Conservation (phyloP, 345 rosid species). For the Acer negundo region DNA sequence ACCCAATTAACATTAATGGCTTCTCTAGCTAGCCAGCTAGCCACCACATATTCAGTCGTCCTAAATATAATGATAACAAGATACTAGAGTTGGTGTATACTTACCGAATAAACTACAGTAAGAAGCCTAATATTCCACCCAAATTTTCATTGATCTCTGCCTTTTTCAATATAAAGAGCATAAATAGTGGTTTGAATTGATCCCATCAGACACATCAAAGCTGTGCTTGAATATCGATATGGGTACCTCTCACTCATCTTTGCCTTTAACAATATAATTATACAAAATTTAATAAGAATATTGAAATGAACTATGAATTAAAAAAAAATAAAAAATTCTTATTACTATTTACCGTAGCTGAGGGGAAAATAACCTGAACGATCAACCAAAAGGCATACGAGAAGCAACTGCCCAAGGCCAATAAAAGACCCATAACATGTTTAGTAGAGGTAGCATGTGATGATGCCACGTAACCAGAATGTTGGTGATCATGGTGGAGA, state of each 20-base stretch:
- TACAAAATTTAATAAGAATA: background rate
- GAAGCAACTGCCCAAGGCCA: slow-evolving; percentile 34
- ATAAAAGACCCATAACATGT: slow-evolving; percentile 28
- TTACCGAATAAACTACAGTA: slow-evolving; percentile 44
- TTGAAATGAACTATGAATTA: background rate
- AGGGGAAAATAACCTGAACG: slow-evolving; percentile 34
- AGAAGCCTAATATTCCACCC: slow-evolving; percentile 57
- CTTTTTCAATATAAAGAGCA: slow-evolving; percentile 47
- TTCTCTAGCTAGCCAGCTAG: no score
- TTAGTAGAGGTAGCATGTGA: slow-evolving; percentile 2
- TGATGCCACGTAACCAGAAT: background rate
- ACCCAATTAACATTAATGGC: no score
- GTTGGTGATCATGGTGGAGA: slow-evolving; percentile 19
- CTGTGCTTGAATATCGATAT: slow-evolving; percentile 48
- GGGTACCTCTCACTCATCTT: slow-evolving; percentile 47
- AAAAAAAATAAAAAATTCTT: no score
- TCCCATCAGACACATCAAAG: slow-evolving; percentile 45
- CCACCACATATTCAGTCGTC: no score
- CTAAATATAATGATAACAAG: no score
- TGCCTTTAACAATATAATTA: slow-evolving; percentile 21
- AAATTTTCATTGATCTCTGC: slow-evolving; percentile 55
- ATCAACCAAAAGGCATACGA: slow-evolving; percentile 41
- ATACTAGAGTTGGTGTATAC: background rate
- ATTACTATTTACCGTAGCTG: background rate
- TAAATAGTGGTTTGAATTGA: slow-evolving; percentile 35